phyloP scores from a whole-genome alignment of 164 flowering plant species.

The Vitis labrusca region DNA sequence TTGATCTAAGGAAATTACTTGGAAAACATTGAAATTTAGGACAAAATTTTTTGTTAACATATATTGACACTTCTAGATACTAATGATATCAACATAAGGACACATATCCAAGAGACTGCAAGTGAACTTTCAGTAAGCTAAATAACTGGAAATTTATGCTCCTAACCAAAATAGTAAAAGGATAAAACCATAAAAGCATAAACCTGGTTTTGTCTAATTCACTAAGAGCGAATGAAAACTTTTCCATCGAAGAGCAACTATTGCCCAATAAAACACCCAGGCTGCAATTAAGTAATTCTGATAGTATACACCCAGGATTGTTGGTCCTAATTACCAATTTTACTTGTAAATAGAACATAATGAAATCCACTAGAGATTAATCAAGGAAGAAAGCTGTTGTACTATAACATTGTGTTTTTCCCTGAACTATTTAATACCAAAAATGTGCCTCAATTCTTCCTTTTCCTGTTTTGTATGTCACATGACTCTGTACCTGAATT shows the following conservation, averaged over 20 bases:
- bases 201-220: neutral
- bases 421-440: neutral
- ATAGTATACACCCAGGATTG: neutral
- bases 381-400: neutral
- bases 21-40: too few relatives aligned
- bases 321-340: neutral
- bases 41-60: too few relatives aligned
- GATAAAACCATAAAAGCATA: too few relatives aligned
- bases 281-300: too few relatives aligned
- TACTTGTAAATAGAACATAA: neutral
- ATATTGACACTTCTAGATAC: too few relatives aligned
- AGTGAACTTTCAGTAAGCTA: constrained; percentile 10
- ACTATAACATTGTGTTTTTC: neutral
- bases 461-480: neutral
- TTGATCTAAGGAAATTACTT: too few relatives aligned
- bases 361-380: neutral
- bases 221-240: neutral
- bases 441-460: neutral
- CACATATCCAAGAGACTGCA: constrained; percentile 35
- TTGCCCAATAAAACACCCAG: neutral
- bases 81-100: too few relatives aligned
- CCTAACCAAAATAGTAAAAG: neutral
- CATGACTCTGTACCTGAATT: neutral
- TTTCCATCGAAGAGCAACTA: neutral
- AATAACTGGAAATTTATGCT: neutral